These are phyloP conservation scores for Hymenoscyphus linearis DNA, from an alignment of 2,329 filamentous ascomycete genomes.

Conservation along the genomic window DNA sequence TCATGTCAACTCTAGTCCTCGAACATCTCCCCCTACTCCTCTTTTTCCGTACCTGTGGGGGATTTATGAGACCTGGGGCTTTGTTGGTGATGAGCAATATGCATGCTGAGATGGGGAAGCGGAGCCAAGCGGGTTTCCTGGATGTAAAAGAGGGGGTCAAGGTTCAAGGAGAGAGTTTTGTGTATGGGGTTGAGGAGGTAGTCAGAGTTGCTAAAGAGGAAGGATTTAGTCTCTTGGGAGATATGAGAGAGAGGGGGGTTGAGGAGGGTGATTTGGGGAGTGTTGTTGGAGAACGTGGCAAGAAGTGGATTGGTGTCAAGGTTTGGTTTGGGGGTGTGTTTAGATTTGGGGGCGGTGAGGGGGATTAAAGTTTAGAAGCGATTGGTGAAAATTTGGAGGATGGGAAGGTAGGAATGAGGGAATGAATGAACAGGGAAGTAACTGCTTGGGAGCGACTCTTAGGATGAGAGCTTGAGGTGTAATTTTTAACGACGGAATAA, in stretches of 20 bases:
- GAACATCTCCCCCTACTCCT: slow-evolving; percentile 52
- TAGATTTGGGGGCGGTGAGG: slow-evolving; percentile 18
- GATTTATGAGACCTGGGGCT: slow-evolving; percentile 42
- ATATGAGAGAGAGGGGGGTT: slow-evolving; percentile 40
- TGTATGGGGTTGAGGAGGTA: slow-evolving; percentile 47
- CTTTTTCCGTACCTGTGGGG: slow-evolving; percentile 44
- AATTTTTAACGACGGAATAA: too few species aligned
- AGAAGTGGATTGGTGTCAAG: slow-evolving; percentile 56
- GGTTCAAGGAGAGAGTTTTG: slow-evolving; percentile 54
- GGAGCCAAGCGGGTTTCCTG: slow-evolving; percentile 57
- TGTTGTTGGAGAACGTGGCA: slow-evolving; percentile 53
- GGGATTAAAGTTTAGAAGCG: neutral
- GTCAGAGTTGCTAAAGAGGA: slow-evolving; percentile 41
- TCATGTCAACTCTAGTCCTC: slow-evolving; percentile 58
- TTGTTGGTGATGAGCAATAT: slow-evolving; percentile 60
- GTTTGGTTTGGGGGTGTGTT: slow-evolving; percentile 51
- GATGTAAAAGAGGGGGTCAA: slow-evolving; percentile 48
- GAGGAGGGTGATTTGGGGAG: slow-evolving; percentile 36
- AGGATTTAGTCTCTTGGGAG: slow-evolving; percentile 41
- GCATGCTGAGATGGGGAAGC: slow-evolving; percentile 58
- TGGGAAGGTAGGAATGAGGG: neutral
- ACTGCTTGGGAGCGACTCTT: too few species aligned
- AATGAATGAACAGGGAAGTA: neutral
- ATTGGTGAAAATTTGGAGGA: neutral
- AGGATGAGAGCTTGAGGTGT: too few species aligned